Evolutionary conservation across 1,139 yeast genomes (phyloP), one percentile per base, ranked within the genome.

Genomic region (Lodderomyces jiufengensis): DNA sequence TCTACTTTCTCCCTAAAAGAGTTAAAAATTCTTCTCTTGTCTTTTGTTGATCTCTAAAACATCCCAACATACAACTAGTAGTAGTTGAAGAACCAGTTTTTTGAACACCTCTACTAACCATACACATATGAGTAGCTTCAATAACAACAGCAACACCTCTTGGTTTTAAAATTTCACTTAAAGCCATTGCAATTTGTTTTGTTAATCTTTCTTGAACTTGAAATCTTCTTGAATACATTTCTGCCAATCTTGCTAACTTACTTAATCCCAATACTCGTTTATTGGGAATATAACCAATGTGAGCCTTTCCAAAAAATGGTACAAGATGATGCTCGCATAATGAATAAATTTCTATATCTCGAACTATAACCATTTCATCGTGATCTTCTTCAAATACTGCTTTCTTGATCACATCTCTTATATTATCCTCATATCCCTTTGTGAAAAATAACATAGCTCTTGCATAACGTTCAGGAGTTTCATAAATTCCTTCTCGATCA

Each of bases 341-440:
- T 4, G 96, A 86, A 59, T 83, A 85, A 35, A 92, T 78, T 51
- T 88, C 96, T 43, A 92, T 92, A 57, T 94, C 97, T 56, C 92
- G 76, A 23, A 92, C 98, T 48, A 92, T 90, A 32, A 92, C 98
- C 97, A 92, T 92, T 58, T 92, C 99, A 57, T 92, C 97, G 57
- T 94, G 98, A 57, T 94, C 95, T 57, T 92, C 98, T 58, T 92
- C 97, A 50, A 94, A 94, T 9, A 94, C 95, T 0, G 98, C 98
- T 42, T 88, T 73, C 53, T 94, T 92, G 51, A 94, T 84, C 23
- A 90, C 97, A 54, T 88, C 96, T 43, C 82, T 67, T 41, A 85
- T 82, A 56, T 88, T 88, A 49, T 90, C 95, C 61, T 90, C 96
- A 58, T 92, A 92, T 9, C 99, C 99, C 56, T 88, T 86, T 15